Base-by-base conservation (phyloP, 2,329 filamentous ascomycete genomes). In the Chalara sp. region DNA sequence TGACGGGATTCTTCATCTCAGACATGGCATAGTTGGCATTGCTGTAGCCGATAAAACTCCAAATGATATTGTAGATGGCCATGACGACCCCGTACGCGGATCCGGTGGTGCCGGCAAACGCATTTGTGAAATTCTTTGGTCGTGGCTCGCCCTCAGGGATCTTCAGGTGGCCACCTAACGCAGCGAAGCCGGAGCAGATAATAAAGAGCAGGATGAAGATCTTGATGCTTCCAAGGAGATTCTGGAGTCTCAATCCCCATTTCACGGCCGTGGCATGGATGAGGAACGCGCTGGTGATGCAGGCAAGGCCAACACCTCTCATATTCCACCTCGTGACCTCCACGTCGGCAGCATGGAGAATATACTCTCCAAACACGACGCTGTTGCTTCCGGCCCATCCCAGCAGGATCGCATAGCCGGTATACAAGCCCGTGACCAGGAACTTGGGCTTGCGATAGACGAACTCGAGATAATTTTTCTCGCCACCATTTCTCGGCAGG, bases 11-110 rank as follows among this genome's bases (percentile, higher is more conserved):
- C 63, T 76, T 80, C 44, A 81, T 84, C 69, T 87, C 84, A 61
- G 75, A 78, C 32, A 83, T 70, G 44, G 75, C 80, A 60, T 86
- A 84, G 68, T 85, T 85, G 63, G 81, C 82, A 64, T 85, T 86
- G 68, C 74, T 79, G 71, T 83, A 84, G 29, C 83, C 83, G 56
- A 84, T 77, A 60, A 81, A 87, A 53, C 77, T 81, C 77, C 83
- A 87, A 60, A 87, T 83, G 55, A 87, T 82, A 58, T 86, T 87
- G 72, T 85, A 86, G 0, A 87, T 68, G 0, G 84, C 82, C 1
- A 80, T 86, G n/a, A 85, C 81, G 33, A 85, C 74, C 45, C 80
- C 81, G 56, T 87, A 63, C 1, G 80, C 76, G 57, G 76, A 83
- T 6, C 79, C 78, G 1, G 79, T 84, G 5, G 83, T 86, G 6